These are phyloP conservation scores for Curvularia verruculosa DNA, from an alignment of 2,329 filamentous ascomycete species.

Conservation along the genomic window DNA sequence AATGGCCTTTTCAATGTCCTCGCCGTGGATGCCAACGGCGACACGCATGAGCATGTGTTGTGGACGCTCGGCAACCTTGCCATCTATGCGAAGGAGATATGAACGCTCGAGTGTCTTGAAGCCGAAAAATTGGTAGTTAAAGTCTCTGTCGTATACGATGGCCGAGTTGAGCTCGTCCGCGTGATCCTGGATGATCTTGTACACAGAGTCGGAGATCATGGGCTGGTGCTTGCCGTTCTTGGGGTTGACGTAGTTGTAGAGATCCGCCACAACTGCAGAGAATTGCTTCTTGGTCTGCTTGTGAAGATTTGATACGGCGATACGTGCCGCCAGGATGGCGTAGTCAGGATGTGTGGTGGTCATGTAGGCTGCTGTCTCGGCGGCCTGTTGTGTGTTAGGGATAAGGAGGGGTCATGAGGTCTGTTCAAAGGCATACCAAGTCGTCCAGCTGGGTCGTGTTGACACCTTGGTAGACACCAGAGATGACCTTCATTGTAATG, in stretches of 20 bases:
- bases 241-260: conserved; percentile 95
- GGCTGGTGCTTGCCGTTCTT: conserved; percentile 83
- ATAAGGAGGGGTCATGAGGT: conserved; percentile 22
- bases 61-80: conserved; percentile 94
- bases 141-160: conserved; percentile 98
- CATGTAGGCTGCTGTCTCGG: conserved; percentile 99
- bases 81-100: conserved; percentile 92
- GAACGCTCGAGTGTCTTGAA: conserved; percentile 99
- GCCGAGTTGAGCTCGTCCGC: conserved; percentile 97
- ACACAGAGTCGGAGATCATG: conserved; percentile 93
- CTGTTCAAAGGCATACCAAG: conserved; percentile 67
- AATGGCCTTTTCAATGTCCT: conserved; percentile 90
- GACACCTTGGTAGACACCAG: conserved; percentile 97
- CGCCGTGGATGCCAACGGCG: conserved; percentile 93
- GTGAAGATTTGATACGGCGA: conserved; percentile 98
- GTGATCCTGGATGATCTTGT: conserved; percentile 93
- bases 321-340: conserved; percentile 95
- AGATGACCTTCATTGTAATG: conserved; percentile 99
- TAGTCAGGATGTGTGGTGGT: conserved; percentile 99
- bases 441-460: conserved; percentile 97
- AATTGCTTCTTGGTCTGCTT: conserved; percentile 99
- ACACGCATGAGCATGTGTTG: conserved; percentile 99
- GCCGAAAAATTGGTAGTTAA: conserved; percentile 99
- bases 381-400: conserved; percentile 67
- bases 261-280: conserved; percentile 90